Evolutionary conservation across 2,329 filamentous ascomycete genomes (phyloP).

Genomic region (Pestalotiopsis sp.): DNA sequence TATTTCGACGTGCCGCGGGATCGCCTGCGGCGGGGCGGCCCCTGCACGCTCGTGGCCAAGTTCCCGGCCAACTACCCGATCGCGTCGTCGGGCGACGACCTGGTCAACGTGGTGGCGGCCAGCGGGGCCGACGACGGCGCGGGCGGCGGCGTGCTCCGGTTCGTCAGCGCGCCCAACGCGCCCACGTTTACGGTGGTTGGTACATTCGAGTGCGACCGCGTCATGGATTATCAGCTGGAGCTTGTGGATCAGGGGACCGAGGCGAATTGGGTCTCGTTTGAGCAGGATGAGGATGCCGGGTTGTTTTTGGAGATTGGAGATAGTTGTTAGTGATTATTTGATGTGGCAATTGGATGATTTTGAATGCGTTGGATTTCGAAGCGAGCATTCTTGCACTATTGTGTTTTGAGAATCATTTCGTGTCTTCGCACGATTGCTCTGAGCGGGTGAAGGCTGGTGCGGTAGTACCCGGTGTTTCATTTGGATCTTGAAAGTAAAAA

Average conservation of each 20-base stretch:
- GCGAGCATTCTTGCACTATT: no score
- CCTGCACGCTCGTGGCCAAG: conserved; percentile 27
- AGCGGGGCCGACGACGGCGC: conserved; percentile 23
- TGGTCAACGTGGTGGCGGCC: conserved; percentile 15
- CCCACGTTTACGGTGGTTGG: conserved; percentile 20
- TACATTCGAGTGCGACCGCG: conserved; percentile 26
- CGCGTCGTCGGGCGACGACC: conserved; percentile 2
- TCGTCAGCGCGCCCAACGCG: conserved; percentile 15
- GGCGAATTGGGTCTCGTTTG: conserved; percentile 27
- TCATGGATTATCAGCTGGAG: conserved; percentile 24
- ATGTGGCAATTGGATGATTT: no score
- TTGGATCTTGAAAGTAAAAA: no score
- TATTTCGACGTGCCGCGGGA: conserved; percentile 20
- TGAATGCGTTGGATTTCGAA: no score
- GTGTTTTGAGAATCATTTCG: no score
- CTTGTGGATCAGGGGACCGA: conserved; percentile 29
- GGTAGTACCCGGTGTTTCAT: no score
- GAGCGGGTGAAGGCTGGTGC: no score
- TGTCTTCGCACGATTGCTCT: no score
- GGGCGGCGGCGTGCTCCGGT: conserved; percentile 25
- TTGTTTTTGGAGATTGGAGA: conserved; percentile 19
- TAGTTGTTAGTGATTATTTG: background rate
- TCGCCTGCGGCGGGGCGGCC: conserved; percentile 15
- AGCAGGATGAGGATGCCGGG: conserved; percentile 16
- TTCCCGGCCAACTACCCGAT: conserved; percentile 27